These are phyloP conservation scores for Oligophagozyma castellii DNA, from an alignment of 1,139 yeast genomes.

Conservation along the genomic window DNA sequence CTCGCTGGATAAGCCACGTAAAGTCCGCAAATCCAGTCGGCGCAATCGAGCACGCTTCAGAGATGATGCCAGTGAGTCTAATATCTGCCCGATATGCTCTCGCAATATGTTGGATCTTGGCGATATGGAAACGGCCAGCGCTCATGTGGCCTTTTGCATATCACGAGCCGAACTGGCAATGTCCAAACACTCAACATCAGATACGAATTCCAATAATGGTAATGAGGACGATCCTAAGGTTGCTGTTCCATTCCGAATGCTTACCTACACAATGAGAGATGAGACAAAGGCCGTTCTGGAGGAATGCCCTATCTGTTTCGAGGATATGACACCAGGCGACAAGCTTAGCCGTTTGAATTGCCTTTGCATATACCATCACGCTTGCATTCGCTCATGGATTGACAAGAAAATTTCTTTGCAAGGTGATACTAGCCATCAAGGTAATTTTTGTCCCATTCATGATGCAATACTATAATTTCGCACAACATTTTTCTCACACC, in stretches of 20 bases:
- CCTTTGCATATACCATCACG: constrained; percentile 82
- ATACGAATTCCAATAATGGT: constrained; percentile 2
- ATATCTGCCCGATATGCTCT: constrained; percentile 45
- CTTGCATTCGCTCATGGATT: constrained; percentile 86
- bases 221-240: constrained; percentile 6
- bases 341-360: constrained; percentile 89
- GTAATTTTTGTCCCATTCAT: constrained; percentile 19
- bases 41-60: background rate
- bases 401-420: constrained; percentile 49
- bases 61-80: background rate
- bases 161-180: constrained; percentile 46
- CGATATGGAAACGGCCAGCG: constrained; percentile 38
- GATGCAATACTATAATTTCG: constrained; percentile 11
- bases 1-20: background rate
- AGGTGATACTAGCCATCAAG: constrained; percentile 3
- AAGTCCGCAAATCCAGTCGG: no score
- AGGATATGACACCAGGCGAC: constrained; percentile 73
- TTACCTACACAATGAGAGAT: constrained; percentile 38
- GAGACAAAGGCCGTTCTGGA: constrained; percentile 27
- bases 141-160: constrained; percentile 60
- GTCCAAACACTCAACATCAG: constrained; percentile 34
- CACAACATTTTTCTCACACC: no score
- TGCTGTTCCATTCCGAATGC: constrained; percentile 53
- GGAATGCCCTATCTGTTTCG: constrained; percentile 91
- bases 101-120: constrained; percentile 23